phyloP scores from a whole-genome alignment of 768 basidiomycete species.

The Gautieria morchelliformis region DNA sequence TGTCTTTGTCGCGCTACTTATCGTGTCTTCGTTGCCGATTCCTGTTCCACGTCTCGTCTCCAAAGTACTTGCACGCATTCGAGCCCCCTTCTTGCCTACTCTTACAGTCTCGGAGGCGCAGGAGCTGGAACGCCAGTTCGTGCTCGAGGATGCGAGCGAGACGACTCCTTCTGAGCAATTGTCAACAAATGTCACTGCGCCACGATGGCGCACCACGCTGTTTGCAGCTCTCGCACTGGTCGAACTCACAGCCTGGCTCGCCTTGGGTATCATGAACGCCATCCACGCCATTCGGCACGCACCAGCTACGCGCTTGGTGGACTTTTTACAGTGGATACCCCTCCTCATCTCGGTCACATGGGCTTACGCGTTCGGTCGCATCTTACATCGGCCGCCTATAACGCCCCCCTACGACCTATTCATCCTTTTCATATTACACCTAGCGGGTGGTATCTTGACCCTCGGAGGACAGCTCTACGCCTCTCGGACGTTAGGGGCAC shows the following conservation, averaged over 20 bases:
- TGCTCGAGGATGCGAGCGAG: neutral
- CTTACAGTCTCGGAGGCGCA: neutral
- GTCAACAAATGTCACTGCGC: neutral
- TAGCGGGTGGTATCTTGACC: slow-evolving; percentile 10
- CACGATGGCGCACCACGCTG: slow-evolving; percentile 12
- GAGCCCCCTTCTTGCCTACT: slow-evolving; percentile 2
- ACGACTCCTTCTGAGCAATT: neutral
- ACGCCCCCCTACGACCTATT: slow-evolving; percentile 17
- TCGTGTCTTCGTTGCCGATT: neutral
- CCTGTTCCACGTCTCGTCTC: neutral
- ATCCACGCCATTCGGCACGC: neutral
- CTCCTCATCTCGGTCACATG: slow-evolving; percentile 16
- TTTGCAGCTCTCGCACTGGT: slow-evolving; percentile 12
- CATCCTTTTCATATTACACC: slow-evolving; percentile 13
- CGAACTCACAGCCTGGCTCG: slow-evolving; percentile 14
- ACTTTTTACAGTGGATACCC: slow-evolving; percentile 2
- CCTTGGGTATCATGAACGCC: slow-evolving; percentile 10
- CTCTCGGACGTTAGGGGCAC: neutral
- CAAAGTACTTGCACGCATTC: neutral
- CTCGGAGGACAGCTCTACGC: slow-evolving; percentile 13
- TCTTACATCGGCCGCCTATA: slow-evolving; percentile 10
- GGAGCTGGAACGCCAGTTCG: slow-evolving; percentile 4
- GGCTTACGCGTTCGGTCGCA: slow-evolving; percentile 14
- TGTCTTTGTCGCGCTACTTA: neutral
- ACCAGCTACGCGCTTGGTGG: neutral